Percentiles rank a stretch among this genome's conserved stretches.
These are phyloP conservation scores for Pythium rishiriense DNA, from an alignment of 352 stramenopile species.

Conservation along the genomic window DNA sequence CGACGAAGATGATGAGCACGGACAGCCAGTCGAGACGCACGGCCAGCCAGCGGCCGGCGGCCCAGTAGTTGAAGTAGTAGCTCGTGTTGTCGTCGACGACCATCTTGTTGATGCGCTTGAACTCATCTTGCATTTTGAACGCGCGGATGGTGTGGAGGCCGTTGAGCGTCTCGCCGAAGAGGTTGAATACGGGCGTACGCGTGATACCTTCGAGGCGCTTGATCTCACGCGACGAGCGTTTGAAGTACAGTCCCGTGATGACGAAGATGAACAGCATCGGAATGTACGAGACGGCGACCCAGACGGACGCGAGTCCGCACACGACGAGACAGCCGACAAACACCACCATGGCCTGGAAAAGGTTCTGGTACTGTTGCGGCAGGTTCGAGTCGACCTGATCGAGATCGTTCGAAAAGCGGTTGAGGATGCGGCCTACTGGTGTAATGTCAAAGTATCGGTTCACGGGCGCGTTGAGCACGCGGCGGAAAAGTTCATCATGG, in stretches of 20 bases:
- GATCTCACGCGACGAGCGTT: conserved; percentile 79
- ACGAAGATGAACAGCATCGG: conserved; percentile 52
- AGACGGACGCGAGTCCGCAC: conserved; percentile 38
- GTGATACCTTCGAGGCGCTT: conserved; percentile 93
- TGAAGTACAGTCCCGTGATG: conserved; percentile 78
- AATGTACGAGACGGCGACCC: conserved; percentile 53
- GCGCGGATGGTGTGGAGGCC: conserved; percentile 93
- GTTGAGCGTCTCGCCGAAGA: conserved; percentile 91
- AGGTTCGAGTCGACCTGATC: conserved; percentile 55
- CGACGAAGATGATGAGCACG: conserved; percentile 85
- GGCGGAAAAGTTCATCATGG: conserved; percentile 49
- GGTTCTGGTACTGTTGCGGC: conserved; percentile 42
- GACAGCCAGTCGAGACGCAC: conserved; percentile 85
- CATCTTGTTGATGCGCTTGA: conserved; percentile 34
- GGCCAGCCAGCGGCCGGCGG: conserved; percentile 88
- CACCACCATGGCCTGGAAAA: conserved; percentile 37
- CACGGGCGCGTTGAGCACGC: conserved; percentile 48
- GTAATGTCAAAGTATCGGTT: conserved; percentile 73
- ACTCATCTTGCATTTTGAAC: conserved; percentile 43
- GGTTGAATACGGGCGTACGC: conserved; percentile 88
- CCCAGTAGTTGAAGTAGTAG: conserved; percentile 47
- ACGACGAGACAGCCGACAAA: conserved; percentile 37
- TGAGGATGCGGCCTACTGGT: conserved; percentile 63
- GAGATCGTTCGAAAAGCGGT: conserved; percentile 63
- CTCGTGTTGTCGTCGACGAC: conserved; percentile 43